A percentile compares a stretch with the other conserved stretches of the same genome.
phyloP scores from a whole-genome alignment of 495 filamentous ascomycete species.

The Hamigera avellanea region DNA sequence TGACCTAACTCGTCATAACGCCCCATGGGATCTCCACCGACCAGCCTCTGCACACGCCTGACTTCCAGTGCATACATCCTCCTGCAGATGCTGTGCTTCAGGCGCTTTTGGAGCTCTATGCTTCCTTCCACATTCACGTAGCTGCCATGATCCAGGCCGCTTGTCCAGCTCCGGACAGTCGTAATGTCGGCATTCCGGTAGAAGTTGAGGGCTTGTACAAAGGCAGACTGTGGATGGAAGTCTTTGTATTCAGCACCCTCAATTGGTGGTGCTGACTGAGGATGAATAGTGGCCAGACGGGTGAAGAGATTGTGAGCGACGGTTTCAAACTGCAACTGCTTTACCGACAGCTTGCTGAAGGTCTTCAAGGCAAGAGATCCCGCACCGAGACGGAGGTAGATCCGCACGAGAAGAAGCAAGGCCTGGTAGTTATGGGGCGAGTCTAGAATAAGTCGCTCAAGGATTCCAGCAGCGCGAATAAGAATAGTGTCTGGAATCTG shows the following conservation, averaged over 20 bases:
- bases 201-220: constrained; percentile 30
- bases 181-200: constrained; percentile 26
- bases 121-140: constrained; percentile 30
- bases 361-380: constrained; percentile 39
- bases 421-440: constrained; percentile 49
- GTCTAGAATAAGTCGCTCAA: constrained; percentile 36
- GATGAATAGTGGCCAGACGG: constrained; percentile 45
- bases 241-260: constrained; percentile 32
- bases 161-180: constrained; percentile 18
- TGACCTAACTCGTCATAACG: constrained; percentile 29
- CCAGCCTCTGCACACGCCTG: constrained; percentile 28
- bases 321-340: constrained; percentile 49
- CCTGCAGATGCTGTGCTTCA: constrained; percentile 29
- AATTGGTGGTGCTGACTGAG: constrained; percentile 29
- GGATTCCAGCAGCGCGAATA: constrained; percentile 37
- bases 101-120: constrained; percentile 24
- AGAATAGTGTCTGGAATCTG: constrained; percentile 25
- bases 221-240: constrained; percentile 30
- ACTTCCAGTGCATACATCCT: constrained; percentile 31
- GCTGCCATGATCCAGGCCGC: constrained; percentile 25
- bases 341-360: constrained; percentile 46
- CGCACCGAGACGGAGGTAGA: constrained; percentile 43
- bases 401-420: constrained; percentile 39
- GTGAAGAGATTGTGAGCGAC: constrained; percentile 47
- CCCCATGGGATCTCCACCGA: constrained; percentile 22